Base-by-base conservation (phyloP, 2,329 filamentous ascomycete genomes). In the Eutypella sp. region DNA sequence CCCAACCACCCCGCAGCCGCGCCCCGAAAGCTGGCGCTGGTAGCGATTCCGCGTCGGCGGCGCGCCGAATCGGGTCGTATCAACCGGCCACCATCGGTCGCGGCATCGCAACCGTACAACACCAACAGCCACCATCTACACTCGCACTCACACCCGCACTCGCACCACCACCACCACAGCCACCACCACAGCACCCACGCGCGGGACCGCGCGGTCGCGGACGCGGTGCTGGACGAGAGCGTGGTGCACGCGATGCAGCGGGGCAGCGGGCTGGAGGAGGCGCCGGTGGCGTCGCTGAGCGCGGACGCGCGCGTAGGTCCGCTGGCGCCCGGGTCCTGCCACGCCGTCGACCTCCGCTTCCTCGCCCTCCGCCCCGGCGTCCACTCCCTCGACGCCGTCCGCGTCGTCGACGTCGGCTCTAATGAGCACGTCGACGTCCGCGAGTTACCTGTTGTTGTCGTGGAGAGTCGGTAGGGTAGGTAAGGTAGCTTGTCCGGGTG, bases 371-470 rank as follows among this genome's bases (percentile, higher is more conserved):
- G 71, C 44, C 73, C 78, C 40, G 88, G 87, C 1, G 75, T 88
- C 25, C 73, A 88, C 24, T 75, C 76, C n/a, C 65, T 92, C 3
- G 87, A 91, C 55, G 82, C 83, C 2, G 73, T 92, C 18, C 73
- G 86, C 41, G 79, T 92, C 1, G 74, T 91, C 3, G 88, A 93
- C 62, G 62, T 92, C 48, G 79, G 73, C 19, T 86, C 80, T 27
- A 83, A 88, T 58, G 86, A 91, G 67, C 84, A 87, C 59, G 83
- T 88, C 3, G 87, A 92, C 63, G 82, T 91, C 45, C 76, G 79
- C 49, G 85, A 92, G 50, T 62, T 93, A 52, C 88, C 88, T 0
- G 81, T 78, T 38, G 79, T 89, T 55, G 67, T 89, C 44, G 74
- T 84, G 15, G 66, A 71, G 47, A 41, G 42, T 39, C 36, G 36